phyloP scores from a whole-genome alignment of 2,329 filamentous ascomycete genomes.

The Didymella arachidicola region DNA sequence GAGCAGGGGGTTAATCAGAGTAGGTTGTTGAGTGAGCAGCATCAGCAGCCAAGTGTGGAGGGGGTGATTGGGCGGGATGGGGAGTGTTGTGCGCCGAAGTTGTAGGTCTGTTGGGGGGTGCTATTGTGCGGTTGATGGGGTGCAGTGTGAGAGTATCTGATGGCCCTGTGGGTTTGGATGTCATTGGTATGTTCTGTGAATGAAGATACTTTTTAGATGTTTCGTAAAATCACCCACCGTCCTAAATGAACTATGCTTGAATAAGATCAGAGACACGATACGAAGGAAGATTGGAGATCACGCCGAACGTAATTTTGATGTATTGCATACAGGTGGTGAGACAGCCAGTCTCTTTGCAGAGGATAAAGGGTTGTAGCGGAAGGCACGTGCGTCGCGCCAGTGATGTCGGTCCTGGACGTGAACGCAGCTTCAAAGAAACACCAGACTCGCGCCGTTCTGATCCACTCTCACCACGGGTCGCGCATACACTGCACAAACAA shows the following conservation, averaged over 20 bases:
- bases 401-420: constrained; percentile 11
- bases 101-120: constrained; percentile 3
- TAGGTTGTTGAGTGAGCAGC: constrained; percentile 46
- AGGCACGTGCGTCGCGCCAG: constrained; percentile 13
- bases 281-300: background rate
- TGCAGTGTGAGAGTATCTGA: too few relatives aligned
- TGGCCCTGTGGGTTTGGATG: too few relatives aligned
- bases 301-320: too few relatives aligned
- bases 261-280: too few relatives aligned
- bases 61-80: constrained; percentile 47
- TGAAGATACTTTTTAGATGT: too few relatives aligned
- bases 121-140: too few relatives aligned
- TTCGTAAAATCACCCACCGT: too few relatives aligned
- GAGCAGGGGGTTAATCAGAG: constrained; percentile 59
- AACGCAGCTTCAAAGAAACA: constrained; percentile 9
- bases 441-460: constrained; percentile 4
- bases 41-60: constrained; percentile 48
- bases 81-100: constrained; percentile 51
- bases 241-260: too few relatives aligned
- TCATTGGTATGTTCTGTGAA: too few relatives aligned
- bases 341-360: background rate
- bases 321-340: too few relatives aligned
- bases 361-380: background rate
- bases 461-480: background rate
- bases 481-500: background rate